Evolutionary conservation across 179 eudicot genomes (phyloP).

Genomic region (Spinacia oleracea): DNA sequence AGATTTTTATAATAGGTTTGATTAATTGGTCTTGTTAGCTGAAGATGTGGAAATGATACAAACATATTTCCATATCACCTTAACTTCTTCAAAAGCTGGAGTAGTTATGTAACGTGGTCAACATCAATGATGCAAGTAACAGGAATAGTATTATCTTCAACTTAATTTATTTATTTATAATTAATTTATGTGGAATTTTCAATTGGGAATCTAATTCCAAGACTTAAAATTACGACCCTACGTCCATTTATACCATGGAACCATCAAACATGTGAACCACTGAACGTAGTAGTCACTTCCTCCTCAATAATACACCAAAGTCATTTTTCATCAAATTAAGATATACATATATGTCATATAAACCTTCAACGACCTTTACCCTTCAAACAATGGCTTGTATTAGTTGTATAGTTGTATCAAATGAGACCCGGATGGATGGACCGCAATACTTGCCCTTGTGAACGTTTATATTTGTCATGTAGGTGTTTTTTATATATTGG

Average conservation of each 20-base stretch:
- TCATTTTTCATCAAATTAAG: not conserved
- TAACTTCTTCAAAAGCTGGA: not conserved
- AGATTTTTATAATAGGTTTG: too few species aligned
- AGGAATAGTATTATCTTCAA: not conserved
- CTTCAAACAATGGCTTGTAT: not conserved
- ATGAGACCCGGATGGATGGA: not conserved
- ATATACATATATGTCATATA: not conserved
- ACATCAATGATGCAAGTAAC: constrained; percentile 5
- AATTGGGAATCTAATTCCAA: constrained; percentile 5
- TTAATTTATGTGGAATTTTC: not conserved
- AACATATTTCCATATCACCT: not conserved
- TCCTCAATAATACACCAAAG: not conserved
- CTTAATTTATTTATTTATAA: not conserved
- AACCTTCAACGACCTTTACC: not conserved
- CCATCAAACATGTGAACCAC: not conserved
- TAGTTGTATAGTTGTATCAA: too few species aligned
- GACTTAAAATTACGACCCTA: not conserved
- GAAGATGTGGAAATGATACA: not conserved
- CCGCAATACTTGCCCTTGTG: not conserved
- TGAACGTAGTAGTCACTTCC: not conserved
- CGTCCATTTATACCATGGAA: not conserved
- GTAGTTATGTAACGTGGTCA: not conserved
- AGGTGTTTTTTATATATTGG: too few species aligned
- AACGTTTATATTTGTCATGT: not conserved
- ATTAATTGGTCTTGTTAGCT: too few species aligned